Evolutionary conservation across 2,329 filamentous ascomycete species (phyloP), one percentile per base, ranked within the genome.

Genomic region (Alternaria conjuncta): DNA sequence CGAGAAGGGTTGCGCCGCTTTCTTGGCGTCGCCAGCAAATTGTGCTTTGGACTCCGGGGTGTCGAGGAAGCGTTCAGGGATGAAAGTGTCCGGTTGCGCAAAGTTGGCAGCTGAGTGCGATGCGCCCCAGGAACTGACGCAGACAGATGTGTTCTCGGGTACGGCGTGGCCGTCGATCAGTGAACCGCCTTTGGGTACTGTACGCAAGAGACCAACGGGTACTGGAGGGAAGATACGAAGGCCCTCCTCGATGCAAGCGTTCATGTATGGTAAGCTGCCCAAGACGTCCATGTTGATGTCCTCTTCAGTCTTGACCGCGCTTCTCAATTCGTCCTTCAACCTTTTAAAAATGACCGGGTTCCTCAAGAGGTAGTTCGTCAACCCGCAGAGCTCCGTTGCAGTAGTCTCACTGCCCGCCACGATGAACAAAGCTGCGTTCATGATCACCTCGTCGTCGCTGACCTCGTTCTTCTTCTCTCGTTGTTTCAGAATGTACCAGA

Each of bases 221-320:
- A 85, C 79, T 0, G 83, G 82, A 2, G 83, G 83, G 66, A 82
- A 82, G 55, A 84, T 79, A 8, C 84, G 76, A 6, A 85, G 71
- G 2, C 78, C 81, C 71, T 86, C 84, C 56, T 83, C 80, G 12
- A 85, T 75, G 60, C 82, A 82, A 5, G 83, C 83, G 43, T 81
- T 76, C 60, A 85, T 74, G 64, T 84, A 86, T 2, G 75, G 72
- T 13, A 82, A 65, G 18, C 43, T 63, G 6, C 63, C 63, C 1
- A 76, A 66, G 8, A 72, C 62, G 32, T 78, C 72, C 71, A 78
- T 78, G 32, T 72, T 77, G 28, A 80, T 65, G n/a, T 79, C 78
- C 15, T 69, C 69, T 55, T 76, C 69, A 8, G 64, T 67, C 20
- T 71, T 69, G 60, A 71, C 71, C 9, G 73, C 74, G 9, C 47